These are phyloP conservation scores for Eimeria sp. DNA, from an alignment of 169 alveolate species.

Conservation along the genomic window DNA sequence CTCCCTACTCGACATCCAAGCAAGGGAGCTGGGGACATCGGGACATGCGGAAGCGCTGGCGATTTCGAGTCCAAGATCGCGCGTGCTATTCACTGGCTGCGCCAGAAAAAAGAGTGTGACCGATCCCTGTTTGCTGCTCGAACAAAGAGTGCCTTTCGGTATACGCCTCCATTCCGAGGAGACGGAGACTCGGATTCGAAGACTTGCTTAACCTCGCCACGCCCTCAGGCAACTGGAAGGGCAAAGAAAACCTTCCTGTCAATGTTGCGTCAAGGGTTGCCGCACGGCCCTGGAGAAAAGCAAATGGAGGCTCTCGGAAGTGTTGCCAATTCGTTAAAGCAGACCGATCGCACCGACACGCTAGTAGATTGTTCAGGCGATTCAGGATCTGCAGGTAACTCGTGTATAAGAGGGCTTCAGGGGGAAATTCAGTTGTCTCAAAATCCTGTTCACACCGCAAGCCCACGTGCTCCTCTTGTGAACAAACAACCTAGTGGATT, in stretches of 20 bases:
- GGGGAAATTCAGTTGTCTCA: neutral
- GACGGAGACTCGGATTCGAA: neutral
- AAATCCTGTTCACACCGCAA: constrained; percentile 22
- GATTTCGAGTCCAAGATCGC: constrained; percentile 43
- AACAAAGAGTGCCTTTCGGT: neutral
- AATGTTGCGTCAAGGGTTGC: constrained; percentile 36
- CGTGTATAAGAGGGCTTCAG: neutral
- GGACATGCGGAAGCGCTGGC: constrained; percentile 14
- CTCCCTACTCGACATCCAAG: neutral
- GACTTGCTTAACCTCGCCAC: neutral
- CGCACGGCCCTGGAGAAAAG: neutral
- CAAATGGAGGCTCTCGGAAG: neutral
- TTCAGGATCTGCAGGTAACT: neutral
- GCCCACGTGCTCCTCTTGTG: neutral
- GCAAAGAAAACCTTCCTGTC: constrained; percentile 1
- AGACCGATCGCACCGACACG: constrained; percentile 1
- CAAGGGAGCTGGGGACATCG: neutral
- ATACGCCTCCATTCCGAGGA: neutral
- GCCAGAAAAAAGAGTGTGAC: constrained; percentile 54
- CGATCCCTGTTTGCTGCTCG: constrained; percentile 55
- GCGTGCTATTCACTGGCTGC: constrained; percentile 69
- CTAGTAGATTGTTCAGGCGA: neutral
- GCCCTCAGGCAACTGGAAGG: neutral
- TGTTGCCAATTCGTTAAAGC: neutral
- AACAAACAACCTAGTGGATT: neutral